Percentiles rank a stretch among this genome's conserved stretches.
These are phyloP conservation scores for Sistotremastrum niveocremeum DNA, from an alignment of 768 basidiomycete species.

Conservation along the genomic window DNA sequence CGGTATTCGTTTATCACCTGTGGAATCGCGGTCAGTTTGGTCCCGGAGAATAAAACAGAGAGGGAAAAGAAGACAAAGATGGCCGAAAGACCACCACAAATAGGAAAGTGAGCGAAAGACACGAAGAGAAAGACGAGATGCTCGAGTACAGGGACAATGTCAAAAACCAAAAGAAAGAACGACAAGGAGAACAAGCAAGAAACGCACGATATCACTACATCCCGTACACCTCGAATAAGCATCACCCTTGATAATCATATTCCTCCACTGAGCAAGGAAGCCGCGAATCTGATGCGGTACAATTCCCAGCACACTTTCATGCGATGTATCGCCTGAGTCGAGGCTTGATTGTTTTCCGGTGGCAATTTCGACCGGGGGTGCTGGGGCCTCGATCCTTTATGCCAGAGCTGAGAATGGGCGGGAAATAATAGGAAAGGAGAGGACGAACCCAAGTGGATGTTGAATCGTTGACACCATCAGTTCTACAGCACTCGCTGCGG, in stretches of 20 bases:
- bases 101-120: no score
- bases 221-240: constrained; percentile 85
- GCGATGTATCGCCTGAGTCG: constrained; percentile 16
- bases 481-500: constrained; percentile 85
- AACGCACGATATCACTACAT: constrained; percentile 64
- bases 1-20: constrained; percentile 79
- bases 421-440: background rate
- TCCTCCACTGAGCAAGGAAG: constrained; percentile 77
- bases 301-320: constrained; percentile 56
- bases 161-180: no score
- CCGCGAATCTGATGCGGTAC: constrained; percentile 94
- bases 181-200: no score
- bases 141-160: no score
- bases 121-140: no score
- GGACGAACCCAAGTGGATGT: constrained; percentile 69
- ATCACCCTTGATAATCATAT: constrained; percentile 70
- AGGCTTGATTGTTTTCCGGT: constrained; percentile 13
- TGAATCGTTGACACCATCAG: constrained; percentile 79
- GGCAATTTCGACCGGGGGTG: constrained; percentile 38
- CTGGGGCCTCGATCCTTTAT: constrained; percentile 46
- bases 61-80: no score
- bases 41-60: no score
- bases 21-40: no score
- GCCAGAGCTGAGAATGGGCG: constrained; percentile 8
- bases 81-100: no score